These are phyloP conservation scores for Asterella californica DNA, from an alignment of 225 moss, liverwort and hornwort species.

Conservation along the genomic window DNA sequence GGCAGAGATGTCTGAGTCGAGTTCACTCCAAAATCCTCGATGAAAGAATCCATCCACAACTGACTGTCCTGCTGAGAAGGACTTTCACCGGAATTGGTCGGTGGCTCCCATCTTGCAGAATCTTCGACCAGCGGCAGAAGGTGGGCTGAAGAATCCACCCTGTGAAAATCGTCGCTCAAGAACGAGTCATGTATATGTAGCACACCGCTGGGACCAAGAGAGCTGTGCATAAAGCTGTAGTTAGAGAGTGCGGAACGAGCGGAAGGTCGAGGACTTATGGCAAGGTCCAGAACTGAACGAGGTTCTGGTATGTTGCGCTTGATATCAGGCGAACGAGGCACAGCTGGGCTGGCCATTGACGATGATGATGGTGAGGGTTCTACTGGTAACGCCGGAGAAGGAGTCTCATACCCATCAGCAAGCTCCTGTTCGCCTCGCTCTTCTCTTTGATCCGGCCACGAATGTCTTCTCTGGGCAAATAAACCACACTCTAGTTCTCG, in stretches of 20 bases:
- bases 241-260: conserved; percentile 46
- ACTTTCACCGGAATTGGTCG: conserved; percentile 37
- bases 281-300: conserved; percentile 64
- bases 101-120: conserved; percentile 57
- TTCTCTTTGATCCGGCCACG: neutral
- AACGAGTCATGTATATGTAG: conserved; percentile 28
- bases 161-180: conserved; percentile 22
- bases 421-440: neutral
- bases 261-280: conserved; percentile 60
- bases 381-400: conserved; percentile 4
- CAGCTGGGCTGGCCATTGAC: neutral
- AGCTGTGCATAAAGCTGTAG: conserved; percentile 54
- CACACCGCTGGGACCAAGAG: conserved; percentile 49
- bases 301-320: conserved; percentile 45
- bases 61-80: conserved; percentile 50
- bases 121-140: conserved; percentile 32
- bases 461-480: neutral
- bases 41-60: conserved; percentile 77
- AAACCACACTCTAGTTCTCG: neutral
- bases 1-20: conserved; percentile 47
- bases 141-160: conserved; percentile 22
- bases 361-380: conserved; percentile 18
- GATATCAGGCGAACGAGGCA: conserved; percentile 23
- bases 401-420: conserved; percentile 2
- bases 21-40: conserved; percentile 69